Evolutionary conservation across 768 basidiomycete species (phyloP).

Genomic region (Hygrocybe punicea): DNA sequence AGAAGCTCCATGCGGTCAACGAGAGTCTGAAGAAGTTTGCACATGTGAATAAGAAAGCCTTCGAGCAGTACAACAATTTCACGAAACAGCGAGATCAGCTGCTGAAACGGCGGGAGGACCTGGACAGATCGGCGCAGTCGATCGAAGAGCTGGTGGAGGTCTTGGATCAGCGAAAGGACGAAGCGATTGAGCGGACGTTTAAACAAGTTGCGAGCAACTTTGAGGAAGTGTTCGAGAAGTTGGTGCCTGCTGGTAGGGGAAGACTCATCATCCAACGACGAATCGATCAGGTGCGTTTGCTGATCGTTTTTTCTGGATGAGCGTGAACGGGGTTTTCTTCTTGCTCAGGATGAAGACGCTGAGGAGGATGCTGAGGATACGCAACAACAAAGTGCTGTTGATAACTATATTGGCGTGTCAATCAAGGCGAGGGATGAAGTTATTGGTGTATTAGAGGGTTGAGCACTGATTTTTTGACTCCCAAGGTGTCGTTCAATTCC

Average conservation of each 20-base stretch:
- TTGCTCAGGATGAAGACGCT: constrained; percentile 61
- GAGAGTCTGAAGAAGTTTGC: constrained; percentile 94
- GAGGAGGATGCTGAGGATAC: constrained; percentile 72
- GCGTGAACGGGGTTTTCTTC: background rate
- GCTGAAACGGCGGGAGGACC: constrained; percentile 78
- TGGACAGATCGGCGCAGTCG: constrained; percentile 83
- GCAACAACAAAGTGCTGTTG: constrained; percentile 73
- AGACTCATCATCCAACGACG: constrained; percentile 88
- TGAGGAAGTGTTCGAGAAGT: constrained; percentile 92
- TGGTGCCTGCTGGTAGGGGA: constrained; percentile 92
- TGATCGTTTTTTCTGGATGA: background rate
- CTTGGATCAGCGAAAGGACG: constrained; percentile 95
- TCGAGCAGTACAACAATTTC: constrained; percentile 97
- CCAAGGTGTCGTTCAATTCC: constrained; percentile 95
- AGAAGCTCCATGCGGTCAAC: constrained; percentile 88
- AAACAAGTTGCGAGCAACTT: constrained; percentile 98
- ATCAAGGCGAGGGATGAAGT: constrained; percentile 64
- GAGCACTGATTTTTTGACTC: background rate
- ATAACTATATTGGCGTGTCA: constrained; percentile 95
- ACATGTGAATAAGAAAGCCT: constrained; percentile 99
- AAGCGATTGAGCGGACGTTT: constrained; percentile 97
- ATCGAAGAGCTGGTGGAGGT: constrained; percentile 92
- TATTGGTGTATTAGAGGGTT: background rate
- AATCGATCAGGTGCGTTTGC: constrained; percentile 66
- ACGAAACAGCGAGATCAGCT: constrained; percentile 96